Evolutionary conservation across 2,329 filamentous ascomycete species (phyloP).

Genomic region (Aspergillus texensis): DNA sequence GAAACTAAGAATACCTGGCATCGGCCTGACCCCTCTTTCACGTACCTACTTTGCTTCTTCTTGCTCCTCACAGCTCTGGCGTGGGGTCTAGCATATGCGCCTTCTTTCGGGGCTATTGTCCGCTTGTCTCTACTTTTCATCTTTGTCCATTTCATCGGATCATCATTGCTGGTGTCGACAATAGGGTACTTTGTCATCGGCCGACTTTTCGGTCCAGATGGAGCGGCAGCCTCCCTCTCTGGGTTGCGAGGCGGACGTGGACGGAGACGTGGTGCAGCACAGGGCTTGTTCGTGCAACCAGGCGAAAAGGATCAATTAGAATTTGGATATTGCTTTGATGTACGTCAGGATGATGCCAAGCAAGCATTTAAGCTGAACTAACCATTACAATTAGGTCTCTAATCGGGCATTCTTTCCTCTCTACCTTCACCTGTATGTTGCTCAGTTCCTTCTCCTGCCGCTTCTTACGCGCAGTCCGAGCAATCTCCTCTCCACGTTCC

Average conservation of each 20-base stretch:
- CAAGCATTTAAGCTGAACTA: neutral
- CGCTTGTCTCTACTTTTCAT: constrained; percentile 54
- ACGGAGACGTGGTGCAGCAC: constrained; percentile 51
- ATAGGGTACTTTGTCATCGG: constrained; percentile 67
- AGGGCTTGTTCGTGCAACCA: constrained; percentile 62
- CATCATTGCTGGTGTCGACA: constrained; percentile 62
- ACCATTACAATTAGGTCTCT: constrained; percentile 49
- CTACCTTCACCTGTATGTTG: constrained; percentile 67
- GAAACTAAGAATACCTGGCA: constrained; percentile 74
- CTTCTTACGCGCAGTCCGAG: constrained; percentile 49
- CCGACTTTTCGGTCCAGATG: constrained; percentile 61
- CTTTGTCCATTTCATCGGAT: constrained; percentile 63
- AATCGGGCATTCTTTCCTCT: constrained; percentile 70
- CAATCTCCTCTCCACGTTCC: constrained; percentile 53
- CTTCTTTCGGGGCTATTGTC: constrained; percentile 49
- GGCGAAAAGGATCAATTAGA: constrained; percentile 62
- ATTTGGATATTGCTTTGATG: constrained; percentile 73
- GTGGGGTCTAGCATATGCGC: constrained; percentile 61
- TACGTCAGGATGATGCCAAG: constrained; percentile 27
- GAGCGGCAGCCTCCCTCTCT: constrained; percentile 46
- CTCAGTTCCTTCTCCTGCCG: constrained; percentile 69
- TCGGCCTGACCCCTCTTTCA: constrained; percentile 69
- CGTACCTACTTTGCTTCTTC: constrained; percentile 70
- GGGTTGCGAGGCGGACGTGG: constrained; percentile 50
- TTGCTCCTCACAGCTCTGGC: constrained; percentile 57